phyloP scores from a whole-genome alignment of 306 rosid genomes.

The Cicer arietinum region DNA sequence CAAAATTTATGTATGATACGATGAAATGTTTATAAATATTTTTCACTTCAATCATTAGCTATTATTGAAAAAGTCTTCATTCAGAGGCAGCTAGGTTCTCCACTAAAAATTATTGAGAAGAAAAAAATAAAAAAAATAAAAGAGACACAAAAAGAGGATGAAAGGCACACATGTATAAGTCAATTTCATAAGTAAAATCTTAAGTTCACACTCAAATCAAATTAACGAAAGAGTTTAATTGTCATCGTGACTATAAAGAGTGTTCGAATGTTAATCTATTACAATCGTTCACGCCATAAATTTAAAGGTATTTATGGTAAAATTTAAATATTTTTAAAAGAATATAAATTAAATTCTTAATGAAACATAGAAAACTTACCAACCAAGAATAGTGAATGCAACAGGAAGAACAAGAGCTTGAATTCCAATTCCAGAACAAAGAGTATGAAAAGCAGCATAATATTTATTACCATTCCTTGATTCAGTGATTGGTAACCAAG shows the following conservation, averaged over 20 bases:
- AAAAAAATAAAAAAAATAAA: too few species aligned
- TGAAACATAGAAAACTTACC: conserved; percentile 46
- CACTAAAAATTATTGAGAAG: background rate
- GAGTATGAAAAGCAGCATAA: conserved; percentile 66
- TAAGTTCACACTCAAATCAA: background rate
- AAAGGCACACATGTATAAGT: background rate
- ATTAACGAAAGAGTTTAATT: background rate
- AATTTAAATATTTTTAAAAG: too few species aligned
- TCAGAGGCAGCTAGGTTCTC: too few species aligned
- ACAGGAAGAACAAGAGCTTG: conserved; percentile 74
- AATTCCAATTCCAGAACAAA: conserved; percentile 70
- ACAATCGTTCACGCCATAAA: too few species aligned
- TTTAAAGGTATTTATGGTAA: too few species aligned
- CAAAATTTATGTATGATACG: too few species aligned
- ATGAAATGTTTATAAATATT: too few species aligned
- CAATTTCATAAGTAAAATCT: background rate
- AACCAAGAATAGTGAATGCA: conserved; percentile 68
- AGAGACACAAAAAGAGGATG: background rate
- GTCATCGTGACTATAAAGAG: too few species aligned
- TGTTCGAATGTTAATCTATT: too few species aligned
- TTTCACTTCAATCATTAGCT: background rate
- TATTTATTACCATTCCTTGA: conserved; percentile 67
- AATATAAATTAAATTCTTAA: too few species aligned
- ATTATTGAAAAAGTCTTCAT: background rate
- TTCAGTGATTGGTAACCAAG: conserved; percentile 76